Evolutionary conservation across 495 filamentous ascomycete species (phyloP), one percentile per base, ranked within the genome.

Genomic region (Penicillium tannophilum): DNA sequence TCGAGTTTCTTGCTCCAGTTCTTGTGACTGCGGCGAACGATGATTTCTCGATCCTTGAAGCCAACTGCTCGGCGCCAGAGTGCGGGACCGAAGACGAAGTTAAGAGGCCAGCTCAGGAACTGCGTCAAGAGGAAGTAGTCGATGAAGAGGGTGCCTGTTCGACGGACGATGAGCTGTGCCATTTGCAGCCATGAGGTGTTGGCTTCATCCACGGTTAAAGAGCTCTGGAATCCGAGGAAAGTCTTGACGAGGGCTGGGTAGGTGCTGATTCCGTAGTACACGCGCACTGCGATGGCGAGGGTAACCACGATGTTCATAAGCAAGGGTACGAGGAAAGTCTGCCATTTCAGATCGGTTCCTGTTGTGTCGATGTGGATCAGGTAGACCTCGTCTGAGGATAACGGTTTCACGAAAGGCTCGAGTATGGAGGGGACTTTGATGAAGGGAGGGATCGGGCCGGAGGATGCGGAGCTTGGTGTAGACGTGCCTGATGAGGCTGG

Each of bases 341-440:
- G 87, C 58, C 79, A 80, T 74, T 95, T 96, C 78, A 89, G 83
- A 30, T 77, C 75, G 24, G 61, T 62, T 0, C 82, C 82, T 43
- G 86, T 83, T 39, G 64, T 75, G 78, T 96, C 91, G 75, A 93
- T 76, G 76, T 92, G 89, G 26, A 85, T 78, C 61, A 96, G 83
- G 80, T 96, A 94, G 68, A 93, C 78, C 68, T 89, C 82, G 23
- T 79, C 64, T 26, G 77, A 72, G 61, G 83, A 78, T 60, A 93
- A 82, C 20, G 77, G 82, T 39, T 78, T 59, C 66, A 87, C 77
- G 72, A 93, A 84, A 19, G 87, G 82, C 14, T 78, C 54, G 41
- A 93, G 81, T 20, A 73, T 66, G 23, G 79, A 54, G 4, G 90
- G 84, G 0, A 84, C 84, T 58, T 73, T 73, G 46, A 75, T 76